Evolutionary conservation across 1,139 yeast genomes (phyloP), one percentile per base, ranked within the genome.

Genomic region (Kodamaea sp.): DNA sequence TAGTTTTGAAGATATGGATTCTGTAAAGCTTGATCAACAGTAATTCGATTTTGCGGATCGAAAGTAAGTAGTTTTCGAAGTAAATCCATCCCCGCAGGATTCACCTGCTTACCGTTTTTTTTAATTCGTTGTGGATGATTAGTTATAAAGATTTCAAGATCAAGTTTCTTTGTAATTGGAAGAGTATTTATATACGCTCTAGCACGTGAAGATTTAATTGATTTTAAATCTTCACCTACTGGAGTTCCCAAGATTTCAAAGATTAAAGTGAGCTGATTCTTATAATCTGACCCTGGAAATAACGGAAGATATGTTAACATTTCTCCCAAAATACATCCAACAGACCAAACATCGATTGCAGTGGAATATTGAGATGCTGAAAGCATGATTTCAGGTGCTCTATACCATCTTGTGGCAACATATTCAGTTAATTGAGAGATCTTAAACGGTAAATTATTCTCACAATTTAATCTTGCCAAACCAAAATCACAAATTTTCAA

Each of bases 401-500:
- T 65, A 55, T 83, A 83, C 90, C 90, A 83, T 51, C 90, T 67
- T 2, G 92, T 83, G 2, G 89, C 89, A 6, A 83, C 90, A 48
- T 83, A 83, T 55, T 83, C 89, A 0, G 89, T 82, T 73, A 79
- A 69, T 37, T 60, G 57, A n/a, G 66, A 65, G 6, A 53, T 47
- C 11, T 63, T 63, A 55, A 6, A 38, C 42, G 6, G 34, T 8
- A 42, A 36, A 24, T 59, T 60, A 15, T 15, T 15, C 4, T 15
- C 4, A 15, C 20, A 15, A 9, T 63, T 61, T 9, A 74, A 58
- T 44, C 81, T 62, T 2, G 79, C 75, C 25, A 79, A 54, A 8
- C 87, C 98, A 60, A 92, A 92, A 66, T 92, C 98, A 68, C 97
- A 90, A 53, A 92, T 92, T 62, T 90, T 90, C 57, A 92, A 73